Base-by-base conservation (phyloP, 23 red algal genomes). In the Gracilaria caudata region DNA sequence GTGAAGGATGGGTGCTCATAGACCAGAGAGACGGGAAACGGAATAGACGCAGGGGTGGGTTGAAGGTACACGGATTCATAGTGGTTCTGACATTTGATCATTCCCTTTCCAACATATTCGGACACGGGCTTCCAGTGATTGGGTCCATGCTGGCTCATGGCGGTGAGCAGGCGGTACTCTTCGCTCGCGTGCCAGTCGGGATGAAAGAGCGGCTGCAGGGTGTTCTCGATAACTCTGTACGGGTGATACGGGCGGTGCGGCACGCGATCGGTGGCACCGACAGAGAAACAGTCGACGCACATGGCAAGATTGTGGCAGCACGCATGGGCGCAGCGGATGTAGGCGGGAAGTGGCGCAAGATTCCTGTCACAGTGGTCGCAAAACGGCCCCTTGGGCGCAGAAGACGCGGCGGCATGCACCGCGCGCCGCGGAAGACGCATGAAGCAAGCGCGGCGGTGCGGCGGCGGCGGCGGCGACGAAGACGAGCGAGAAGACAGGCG, bases 271-370 rank as follows among this genome's bases (percentile, higher is more conserved):
- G 51, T 44, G 38, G 92, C 97, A 32, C 93, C 97, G 57, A 99
- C 97, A 36, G 77, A 73, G 51, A 99, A 99, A 72, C 97, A 99
- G 43, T 93, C 90, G 39, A 95, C 39, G 68, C 97, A 99, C 10
- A 95, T 79, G 71, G 74, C 19, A 28, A 77, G 85, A 8, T 72
- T 79, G 54, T 89, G 66, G 85, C 85, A 89, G 4, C 20, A 34
- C 0, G 70, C 17, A 29, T 78, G 44, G 33, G 85, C 85, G 51
- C 85, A 89, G 21, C 57, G n/a, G 55, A 89, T 34, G 85, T 78
- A 65, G 35, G 72, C 85, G 34, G 73, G 44, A 24, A 75, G 20
- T 3, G 55, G 37, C 24, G 61, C 44, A 6, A 89, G 73, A 23
- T 58, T 58, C 13, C 44, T 46, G 24, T 43, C 9, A 40, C 85